phyloP scores from a whole-genome alignment of 2,329 filamentous ascomycete species.

The Arthrobotrys sphaeroides region DNA sequence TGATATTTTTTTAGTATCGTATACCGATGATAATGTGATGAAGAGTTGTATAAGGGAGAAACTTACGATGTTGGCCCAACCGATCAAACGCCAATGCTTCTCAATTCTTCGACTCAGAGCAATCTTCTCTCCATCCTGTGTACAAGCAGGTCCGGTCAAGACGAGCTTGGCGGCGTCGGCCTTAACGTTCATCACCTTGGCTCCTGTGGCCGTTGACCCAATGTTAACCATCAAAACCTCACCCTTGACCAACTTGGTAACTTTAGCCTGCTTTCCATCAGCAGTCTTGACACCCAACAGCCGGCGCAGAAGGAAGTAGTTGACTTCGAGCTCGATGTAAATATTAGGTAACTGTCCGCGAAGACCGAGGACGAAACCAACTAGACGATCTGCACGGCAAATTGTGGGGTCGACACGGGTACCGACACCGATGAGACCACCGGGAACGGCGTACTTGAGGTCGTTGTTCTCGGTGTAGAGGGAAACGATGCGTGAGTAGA shows the following conservation, averaged over 20 bases:
- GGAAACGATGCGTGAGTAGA: conserved; percentile 92
- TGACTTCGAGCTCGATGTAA: conserved; percentile 98
- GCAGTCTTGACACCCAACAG: conserved; percentile 96
- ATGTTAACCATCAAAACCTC: conserved; percentile 99
- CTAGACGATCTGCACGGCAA: conserved; percentile 97
- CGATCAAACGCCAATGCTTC: conserved; percentile 97
- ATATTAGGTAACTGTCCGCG: conserved; percentile 94
- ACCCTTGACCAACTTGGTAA: conserved; percentile 97
- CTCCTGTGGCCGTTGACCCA: conserved; percentile 94
- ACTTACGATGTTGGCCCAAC: conserved; percentile 80
- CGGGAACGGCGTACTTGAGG: conserved; percentile 96
- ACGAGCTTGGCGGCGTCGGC: conserved; percentile 96
- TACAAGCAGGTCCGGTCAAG: conserved; percentile 92
- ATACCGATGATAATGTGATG: neutral
- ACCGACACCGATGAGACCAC: conserved; percentile 97
- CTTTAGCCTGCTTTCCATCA: conserved; percentile 99
- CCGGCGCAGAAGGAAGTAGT: conserved; percentile 96
- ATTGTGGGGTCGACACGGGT: conserved; percentile 97
- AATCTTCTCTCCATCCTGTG: conserved; percentile 97
- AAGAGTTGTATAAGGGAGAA: neutral
- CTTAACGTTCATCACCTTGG: conserved; percentile 96
- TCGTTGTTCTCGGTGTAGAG: conserved; percentile 98
- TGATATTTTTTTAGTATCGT: neutral
- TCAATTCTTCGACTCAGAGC: conserved; percentile 95
- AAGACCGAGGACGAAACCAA: conserved; percentile 95